Base-by-base conservation (phyloP, 108 stramenopile species). In the Skeletonema tropicum region DNA sequence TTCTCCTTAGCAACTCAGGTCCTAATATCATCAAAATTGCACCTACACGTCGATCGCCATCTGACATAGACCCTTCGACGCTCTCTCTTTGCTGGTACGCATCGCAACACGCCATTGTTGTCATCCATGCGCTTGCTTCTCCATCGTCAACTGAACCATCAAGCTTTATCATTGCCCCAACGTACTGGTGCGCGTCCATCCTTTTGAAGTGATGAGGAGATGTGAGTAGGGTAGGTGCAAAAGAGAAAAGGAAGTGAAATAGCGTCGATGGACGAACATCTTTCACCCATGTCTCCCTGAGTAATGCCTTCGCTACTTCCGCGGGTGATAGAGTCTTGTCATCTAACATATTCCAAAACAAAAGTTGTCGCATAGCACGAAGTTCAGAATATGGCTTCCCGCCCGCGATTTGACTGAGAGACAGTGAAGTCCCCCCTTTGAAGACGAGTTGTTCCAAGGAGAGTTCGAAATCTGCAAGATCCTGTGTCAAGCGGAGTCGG, bases 121-220 rank as follows among this genome's bases (percentile, higher is more conserved):
- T 88, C 89, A 95, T 90, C 94, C 94, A 95, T n/a, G 90, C 89
- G 57, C 80, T 85, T 13, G 89, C 89, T 75, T 95, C 94, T 4
- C 92, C 92, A 65, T 93, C 92, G 39, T 93, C 92, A 41, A 90
- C 80, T 14, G 83, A 83, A n/a, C 91, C 94, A 75, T 93, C 86
- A 30, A 89, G 70, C 32, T 85, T 74, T 1, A 92, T 88, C n/a
- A 86, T 62, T n/a, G 80, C 82, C 31, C 68, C 69, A 14, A 89
- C 94, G 72, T 93, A 95, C 21, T 92, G 91, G 21, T 92, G 92
- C 14, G 84, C 89, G 26, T 80, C 71, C 85, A 95, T 83, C 11
- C 89, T 76, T 66, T 92, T 93, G 55, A 85, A 81, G 72, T 95
- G 94, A 73, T 95, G 92, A 11, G 94, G 94, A 17, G 92, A 93